These are phyloP conservation scores for Corylus heterophylla DNA, from an alignment of 306 rosid species.

Conservation along the genomic window DNA sequence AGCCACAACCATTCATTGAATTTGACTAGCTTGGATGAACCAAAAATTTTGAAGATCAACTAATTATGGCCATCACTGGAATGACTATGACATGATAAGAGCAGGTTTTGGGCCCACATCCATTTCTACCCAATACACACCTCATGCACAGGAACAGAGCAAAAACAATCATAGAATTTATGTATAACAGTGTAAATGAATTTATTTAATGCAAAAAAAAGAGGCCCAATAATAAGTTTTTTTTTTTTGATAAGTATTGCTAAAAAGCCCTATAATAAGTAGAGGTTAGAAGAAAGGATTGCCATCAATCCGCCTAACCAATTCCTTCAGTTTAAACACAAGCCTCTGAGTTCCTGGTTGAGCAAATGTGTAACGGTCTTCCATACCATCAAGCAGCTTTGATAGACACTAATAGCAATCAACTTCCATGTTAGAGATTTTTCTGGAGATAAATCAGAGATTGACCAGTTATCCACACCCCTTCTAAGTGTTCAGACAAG, in stretches of 20 bases:
- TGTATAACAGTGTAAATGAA: conserved; percentile 11
- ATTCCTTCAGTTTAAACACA: conserved; percentile 88
- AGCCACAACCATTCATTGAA: neutral
- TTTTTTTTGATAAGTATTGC: no score
- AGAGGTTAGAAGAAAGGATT: conserved; percentile 26
- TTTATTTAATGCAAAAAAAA: conserved; percentile 18
- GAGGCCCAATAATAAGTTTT: neutral
- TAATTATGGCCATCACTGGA: neutral
- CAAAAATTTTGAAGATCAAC: neutral
- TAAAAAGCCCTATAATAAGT: conserved; percentile 13
- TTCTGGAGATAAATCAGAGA: conserved; percentile 71
- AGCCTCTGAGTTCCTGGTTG: conserved; percentile 99
- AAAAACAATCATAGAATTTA: neutral
- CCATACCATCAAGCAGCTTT: conserved; percentile 94
- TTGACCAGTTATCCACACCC: conserved; percentile 72
- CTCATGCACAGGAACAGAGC: neutral
- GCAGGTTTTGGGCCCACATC: neutral
- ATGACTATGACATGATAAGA: neutral
- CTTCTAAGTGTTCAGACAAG: conserved; percentile 81
- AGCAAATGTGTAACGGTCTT: conserved; percentile 96
- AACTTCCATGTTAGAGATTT: conserved; percentile 69
- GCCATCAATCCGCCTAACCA: conserved; percentile 93
- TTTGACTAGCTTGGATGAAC: neutral
- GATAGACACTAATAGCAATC: conserved; percentile 97
- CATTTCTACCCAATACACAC: neutral